Base-by-base conservation (phyloP, 345 rosid species). In the Salix dunnii region DNA sequence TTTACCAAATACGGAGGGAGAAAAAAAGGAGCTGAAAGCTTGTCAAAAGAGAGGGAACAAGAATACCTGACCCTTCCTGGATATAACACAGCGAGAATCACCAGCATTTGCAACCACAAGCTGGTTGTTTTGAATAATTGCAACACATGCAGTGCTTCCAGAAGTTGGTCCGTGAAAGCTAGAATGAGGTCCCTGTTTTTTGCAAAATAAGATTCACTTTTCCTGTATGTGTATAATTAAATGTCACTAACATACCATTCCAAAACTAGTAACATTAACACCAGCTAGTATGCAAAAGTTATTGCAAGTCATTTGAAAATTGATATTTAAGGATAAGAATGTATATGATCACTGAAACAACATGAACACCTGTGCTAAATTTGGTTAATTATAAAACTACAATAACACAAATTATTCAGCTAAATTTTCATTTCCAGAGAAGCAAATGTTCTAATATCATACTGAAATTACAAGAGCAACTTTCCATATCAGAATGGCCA, bases 71-170 rank as follows among this genome's bases (percentile, higher is more conserved):
- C 93, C 90, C 85, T 90, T 92, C 83, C 94, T 88, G 74, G 97
- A 94, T 81, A 94, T 86, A 65, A 94, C 96, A 71, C 98, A 92
- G 21, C 97, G 96, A 71, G 98, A 94, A 85, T 94, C 98, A 67
- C 98, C 98, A 31, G 98, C 98, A 86, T 94, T 94, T 75, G 98
- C 98, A 77, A 94, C 96, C 80, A 90, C 8, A 71, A 94, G 88
- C 76, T 86, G 94, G 69, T 85, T 88, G 86, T 88, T 73, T 85
- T 89, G 87, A 53, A 92, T 74, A 60, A 91, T 74, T 72, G 93
- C 96, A 80, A 90, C 96, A 79, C 97, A 92, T 74, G 98, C 97
- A 18, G 98, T 94, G 87, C 93, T 36, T 77, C 98, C 98, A 73
- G 86, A 92, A 68, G 82, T 89, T 51, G 98, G 98, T 78, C 98